phyloP scores from a whole-genome alignment of 805 yeast genomes.

The Saccharomycopsis sp. region DNA sequence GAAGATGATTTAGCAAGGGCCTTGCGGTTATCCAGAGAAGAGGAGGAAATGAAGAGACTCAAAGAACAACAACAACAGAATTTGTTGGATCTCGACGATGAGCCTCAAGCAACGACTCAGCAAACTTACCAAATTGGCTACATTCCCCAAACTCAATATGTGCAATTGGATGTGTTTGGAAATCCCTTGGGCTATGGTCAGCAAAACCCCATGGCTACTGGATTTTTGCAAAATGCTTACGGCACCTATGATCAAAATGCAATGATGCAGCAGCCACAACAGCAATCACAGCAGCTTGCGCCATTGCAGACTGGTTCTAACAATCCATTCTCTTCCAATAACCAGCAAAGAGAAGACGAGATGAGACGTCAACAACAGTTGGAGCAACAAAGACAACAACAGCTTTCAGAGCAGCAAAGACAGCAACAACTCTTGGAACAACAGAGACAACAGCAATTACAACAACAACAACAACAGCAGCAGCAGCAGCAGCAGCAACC shows the following conservation, averaged over 20 bases:
- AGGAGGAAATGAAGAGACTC: conserved; percentile 56
- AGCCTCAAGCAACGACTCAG: conserved; percentile 27
- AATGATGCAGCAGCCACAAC: conserved; percentile 27
- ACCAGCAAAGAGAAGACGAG: conserved; percentile 17
- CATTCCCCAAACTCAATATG: conserved; percentile 30
- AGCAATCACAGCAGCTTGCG: conserved; percentile 27
- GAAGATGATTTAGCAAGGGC: conserved; percentile 65
- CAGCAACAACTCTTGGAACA: conserved; percentile 22
- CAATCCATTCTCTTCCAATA: conserved; percentile 61
- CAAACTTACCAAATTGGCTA: conserved; percentile 20
- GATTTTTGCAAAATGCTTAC: conserved; percentile 41
- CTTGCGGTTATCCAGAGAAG: conserved; percentile 62
- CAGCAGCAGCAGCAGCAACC: conserved; percentile 32
- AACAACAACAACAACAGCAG: conserved; percentile 24
- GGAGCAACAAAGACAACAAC: conserved; percentile 23
- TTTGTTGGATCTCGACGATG: conserved; percentile 45
- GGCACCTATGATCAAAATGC: conserved; percentile 23
- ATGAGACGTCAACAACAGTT: conserved; percentile 20
- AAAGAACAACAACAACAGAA: conserved; percentile 36
- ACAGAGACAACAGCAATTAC: conserved; percentile 20
- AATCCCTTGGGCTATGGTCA: conserved; percentile 39
- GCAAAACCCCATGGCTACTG: conserved; percentile 44
- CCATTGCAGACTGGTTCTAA: conserved; percentile 66
- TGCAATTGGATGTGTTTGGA: conserved; percentile 51
- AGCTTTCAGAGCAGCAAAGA: conserved; percentile 19